A percentile compares a stretch with the other conserved stretches of the same genome.
Conservation (phyloP, 2,329 filamentous ascomycete genomes). For the Clathrospora elynae region DNA sequence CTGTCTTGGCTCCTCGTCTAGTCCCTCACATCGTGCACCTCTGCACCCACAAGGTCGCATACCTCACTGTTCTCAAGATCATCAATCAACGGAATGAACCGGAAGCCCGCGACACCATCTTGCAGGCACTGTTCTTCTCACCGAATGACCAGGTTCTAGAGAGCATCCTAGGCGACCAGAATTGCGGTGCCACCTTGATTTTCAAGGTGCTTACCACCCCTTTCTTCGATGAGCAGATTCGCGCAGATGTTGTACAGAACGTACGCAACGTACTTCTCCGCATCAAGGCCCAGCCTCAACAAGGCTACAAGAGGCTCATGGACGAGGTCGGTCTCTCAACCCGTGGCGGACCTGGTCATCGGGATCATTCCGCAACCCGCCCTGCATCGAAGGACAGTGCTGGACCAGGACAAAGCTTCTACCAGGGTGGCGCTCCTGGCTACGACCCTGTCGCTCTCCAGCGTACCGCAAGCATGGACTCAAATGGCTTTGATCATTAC, state of each 20-base stretch:
- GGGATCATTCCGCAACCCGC: conserved; percentile 45
- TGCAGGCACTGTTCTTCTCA: conserved; percentile 91
- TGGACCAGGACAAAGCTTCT: conserved; percentile 40
- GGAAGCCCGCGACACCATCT: conserved; percentile 86
- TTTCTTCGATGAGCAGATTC: conserved; percentile 92
- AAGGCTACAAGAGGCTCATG: conserved; percentile 98
- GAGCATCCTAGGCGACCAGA: conserved; percentile 87
- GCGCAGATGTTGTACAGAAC: conserved; percentile 85
- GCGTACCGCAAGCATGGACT: conserved; percentile 57
- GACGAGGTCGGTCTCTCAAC: conserved; percentile 91
- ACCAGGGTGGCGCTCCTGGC: conserved; percentile 43
- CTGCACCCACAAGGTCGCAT: conserved; percentile 98
- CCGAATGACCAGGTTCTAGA: conserved; percentile 84
- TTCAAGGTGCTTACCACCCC: conserved; percentile 98
- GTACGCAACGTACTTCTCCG: conserved; percentile 86
- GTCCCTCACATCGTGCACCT: conserved; percentile 92
- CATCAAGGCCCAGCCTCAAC: conserved; percentile 89
- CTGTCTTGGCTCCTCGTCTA: conserved; percentile 86
- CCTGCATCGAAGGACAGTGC: conserved; percentile 47
- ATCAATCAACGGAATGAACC: conserved; percentile 97
- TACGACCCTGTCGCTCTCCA: conserved; percentile 53
- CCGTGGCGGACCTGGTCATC: conserved; percentile 50
- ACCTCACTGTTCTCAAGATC: conserved; percentile 94
- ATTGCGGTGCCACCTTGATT: conserved; percentile 91
- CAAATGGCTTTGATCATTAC: conserved; percentile 55